Evolutionary conservation across 306 rosid species (phyloP).

Genomic region (Cicer arietinum): DNA sequence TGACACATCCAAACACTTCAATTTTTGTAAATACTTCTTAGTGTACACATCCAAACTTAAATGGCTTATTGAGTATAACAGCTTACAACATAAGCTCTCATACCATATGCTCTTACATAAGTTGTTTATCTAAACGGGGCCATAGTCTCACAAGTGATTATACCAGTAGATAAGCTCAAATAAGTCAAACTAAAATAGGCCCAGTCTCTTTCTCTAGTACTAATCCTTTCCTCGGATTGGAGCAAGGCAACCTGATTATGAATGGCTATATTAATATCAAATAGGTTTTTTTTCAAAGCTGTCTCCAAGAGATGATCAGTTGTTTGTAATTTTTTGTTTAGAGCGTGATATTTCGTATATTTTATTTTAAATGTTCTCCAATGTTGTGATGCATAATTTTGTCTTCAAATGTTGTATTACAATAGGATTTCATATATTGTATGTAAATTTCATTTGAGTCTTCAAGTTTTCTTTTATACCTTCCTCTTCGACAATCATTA

Average conservation of each 20-base stretch:
- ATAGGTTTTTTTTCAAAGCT: slow-evolving; percentile 9
- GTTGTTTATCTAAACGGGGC: too few relatives aligned
- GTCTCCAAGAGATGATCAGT: neutral
- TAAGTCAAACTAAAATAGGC: too few relatives aligned
- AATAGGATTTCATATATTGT: slow-evolving; percentile 3
- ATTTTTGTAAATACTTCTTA: too few relatives aligned
- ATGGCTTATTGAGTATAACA: too few relatives aligned
- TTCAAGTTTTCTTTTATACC: neutral
- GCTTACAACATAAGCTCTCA: too few relatives aligned
- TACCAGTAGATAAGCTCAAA: too few relatives aligned
- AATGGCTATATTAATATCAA: slow-evolving; percentile 1
- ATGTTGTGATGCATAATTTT: slow-evolving; percentile 14
- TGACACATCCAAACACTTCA: too few relatives aligned
- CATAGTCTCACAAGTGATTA: too few relatives aligned
- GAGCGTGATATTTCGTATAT: neutral
- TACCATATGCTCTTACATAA: too few relatives aligned
- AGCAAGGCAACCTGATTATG: slow-evolving; percentile 16
- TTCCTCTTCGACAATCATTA: slow-evolving; percentile 21
- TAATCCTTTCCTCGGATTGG: slow-evolving; percentile 16
- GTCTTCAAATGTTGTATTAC: slow-evolving; percentile 5
- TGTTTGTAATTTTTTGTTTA: neutral
- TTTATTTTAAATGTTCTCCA: slow-evolving; percentile 20
- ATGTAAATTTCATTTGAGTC: neutral
- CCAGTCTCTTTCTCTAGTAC: neutral
- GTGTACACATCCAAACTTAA: too few relatives aligned